Base-by-base conservation (phyloP, 2,329 filamentous ascomycete genomes). In the Alternaria longipes region DNA sequence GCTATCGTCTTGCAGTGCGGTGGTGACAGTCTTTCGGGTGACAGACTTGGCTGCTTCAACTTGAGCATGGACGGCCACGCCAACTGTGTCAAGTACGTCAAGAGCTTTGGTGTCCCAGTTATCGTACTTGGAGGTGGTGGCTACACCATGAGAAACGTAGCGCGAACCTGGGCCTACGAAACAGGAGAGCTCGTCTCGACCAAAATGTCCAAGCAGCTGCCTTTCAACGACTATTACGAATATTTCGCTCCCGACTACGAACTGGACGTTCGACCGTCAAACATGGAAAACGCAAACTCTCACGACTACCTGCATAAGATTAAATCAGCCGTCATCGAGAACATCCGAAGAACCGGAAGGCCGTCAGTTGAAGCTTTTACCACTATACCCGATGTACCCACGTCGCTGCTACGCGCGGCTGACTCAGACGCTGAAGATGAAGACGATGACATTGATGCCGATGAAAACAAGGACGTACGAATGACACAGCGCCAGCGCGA, bases 211-310 rank as follows among this genome's bases (percentile, higher is more conserved):
- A 86, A 90, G 5, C 89, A 91, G n/a, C 84, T 98, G 41, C 94
- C 94, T 0, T 98, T 93, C 79, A 98, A 97, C 66, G 94, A 98
- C 82, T 98, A 98, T 79, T 98, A 98, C 74, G 89, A 90, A 83
- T 91, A 91, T 73, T 91, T 90, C 72, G 87, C 85, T 6, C 89
- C 89, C 3, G 89, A 91, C 72, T 91, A 89, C 73, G 87, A 91
- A 75, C 83, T 91, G 42, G 87, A 90, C 70, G 89, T 91, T 18
- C 85, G 87, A 26, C 87, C 89, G 0, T 90, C 87, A 2, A 91
- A 91, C 70, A 91, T 91, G 89, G 89, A 91, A 70, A 91, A 91
- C 68, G 87, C 88, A 26, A 91, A 91, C 70, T 89, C 87, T 4
- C 84, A 82, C 63, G 89, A 91, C 71, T 91, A 91, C 67, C 82